Base-by-base conservation (phyloP, 2,329 filamentous ascomycete species). In the Ophiocordyceps robertsii region DNA sequence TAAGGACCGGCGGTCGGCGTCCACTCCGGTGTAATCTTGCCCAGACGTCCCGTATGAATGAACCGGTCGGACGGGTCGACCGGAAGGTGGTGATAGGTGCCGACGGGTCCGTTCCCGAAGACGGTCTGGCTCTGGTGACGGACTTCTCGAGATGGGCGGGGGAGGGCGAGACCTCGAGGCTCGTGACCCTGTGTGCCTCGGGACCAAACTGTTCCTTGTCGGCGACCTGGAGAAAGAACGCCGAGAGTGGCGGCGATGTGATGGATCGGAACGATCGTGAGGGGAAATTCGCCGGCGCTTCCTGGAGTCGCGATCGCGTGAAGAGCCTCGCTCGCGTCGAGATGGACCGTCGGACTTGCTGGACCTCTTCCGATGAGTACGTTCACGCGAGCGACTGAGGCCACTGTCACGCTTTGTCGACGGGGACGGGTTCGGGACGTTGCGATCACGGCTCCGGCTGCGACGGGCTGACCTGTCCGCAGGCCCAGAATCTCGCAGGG, bases 331-430 rank as follows among this genome's bases (percentile, higher is more conserved):
- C 37, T 56, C 59, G 43, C 59, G 58, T 57, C 63, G 43, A 50
- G 67, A 66, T 19, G 59, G 55, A 39, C 60, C 62, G 39, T 55
- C 51, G 4, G 55, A 51, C 45, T 57, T 55, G 46, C 57, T 59
- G 16, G 59, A 64, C 55, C 54, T 64, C 51, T 70, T 70, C 24
- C 62, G 58, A 40, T 60, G 61, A 29, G 58, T 58, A 6, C 53
- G 51, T 3, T 56, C 58, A 19, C 59, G 53, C 2, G 67, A 60
- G n/a, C 54, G 62, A 39, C 64, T 69, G 40, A 60, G 60, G 44
- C 61, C 69, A 44, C 67, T 60, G 39, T 60, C 57, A 40, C 67
- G 59, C 49, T 69, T 70, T 31, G 59, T 47, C 6, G 63, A 61
- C 21, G 61, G 54, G 29, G 64, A 59, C 4, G 65, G 66, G 43